Conservation (phyloP, 1,284 basidiomycete species). For the Stereum hirsutum region DNA sequence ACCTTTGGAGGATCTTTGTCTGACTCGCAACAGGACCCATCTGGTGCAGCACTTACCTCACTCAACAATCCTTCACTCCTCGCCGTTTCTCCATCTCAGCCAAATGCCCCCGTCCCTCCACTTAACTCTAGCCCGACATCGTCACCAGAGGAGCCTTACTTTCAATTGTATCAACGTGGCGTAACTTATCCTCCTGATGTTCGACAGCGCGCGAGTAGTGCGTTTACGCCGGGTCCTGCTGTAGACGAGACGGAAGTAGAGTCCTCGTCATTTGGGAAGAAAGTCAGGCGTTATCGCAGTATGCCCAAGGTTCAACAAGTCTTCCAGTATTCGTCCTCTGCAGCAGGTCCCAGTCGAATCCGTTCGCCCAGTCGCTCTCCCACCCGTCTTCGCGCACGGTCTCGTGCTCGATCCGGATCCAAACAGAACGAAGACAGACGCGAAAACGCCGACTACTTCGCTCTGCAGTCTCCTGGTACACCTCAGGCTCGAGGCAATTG, state of each 20-base stretch:
- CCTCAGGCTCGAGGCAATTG: too few relatives aligned
- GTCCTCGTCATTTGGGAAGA: too few relatives aligned
- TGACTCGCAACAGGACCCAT: too few relatives aligned
- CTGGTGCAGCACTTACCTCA: too few relatives aligned
- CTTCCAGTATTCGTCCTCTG: constrained; percentile 7
- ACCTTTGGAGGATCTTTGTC: too few relatives aligned
- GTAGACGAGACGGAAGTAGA: too few relatives aligned
- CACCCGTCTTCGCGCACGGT: constrained; percentile 9
- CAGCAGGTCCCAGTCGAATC: not conserved
- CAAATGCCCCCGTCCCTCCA: too few relatives aligned
- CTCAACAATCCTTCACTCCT: too few relatives aligned
- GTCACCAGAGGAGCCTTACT: constrained; percentile 3
- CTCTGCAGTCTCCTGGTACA: constrained; percentile 27
- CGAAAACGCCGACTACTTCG: constrained; percentile 31
- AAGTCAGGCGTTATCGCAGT: constrained; percentile 18
- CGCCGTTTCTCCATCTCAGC: too few relatives aligned
- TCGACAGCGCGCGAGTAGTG: constrained; percentile 9
- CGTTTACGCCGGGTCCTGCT: too few relatives aligned
- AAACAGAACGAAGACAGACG: constrained; percentile 17
- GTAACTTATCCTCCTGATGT: too few relatives aligned
- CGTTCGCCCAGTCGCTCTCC: not conserved
- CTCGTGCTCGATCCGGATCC: constrained; percentile 9
- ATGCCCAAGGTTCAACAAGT: constrained; percentile 17
- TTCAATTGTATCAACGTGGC: constrained; percentile 4
- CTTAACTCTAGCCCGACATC: too few relatives aligned